Conservation (phyloP, 2,329 filamentous ascomycete genomes). For the Diaporthe velutina region DNA sequence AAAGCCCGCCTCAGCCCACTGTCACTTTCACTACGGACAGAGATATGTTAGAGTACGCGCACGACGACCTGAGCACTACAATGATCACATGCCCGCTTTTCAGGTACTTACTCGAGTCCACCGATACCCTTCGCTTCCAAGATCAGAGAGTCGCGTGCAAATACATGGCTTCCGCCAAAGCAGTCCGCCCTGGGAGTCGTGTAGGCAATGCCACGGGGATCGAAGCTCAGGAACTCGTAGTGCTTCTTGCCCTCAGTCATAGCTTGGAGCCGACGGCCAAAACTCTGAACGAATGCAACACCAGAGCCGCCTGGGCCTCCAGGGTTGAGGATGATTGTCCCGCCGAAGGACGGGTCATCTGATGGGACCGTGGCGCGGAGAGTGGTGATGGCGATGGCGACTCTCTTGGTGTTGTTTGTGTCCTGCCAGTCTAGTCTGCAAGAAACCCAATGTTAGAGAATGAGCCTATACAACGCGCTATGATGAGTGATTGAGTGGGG, state of each 20-base stretch:
- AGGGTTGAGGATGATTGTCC: conserved; percentile 58
- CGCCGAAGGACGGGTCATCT: conserved; percentile 54
- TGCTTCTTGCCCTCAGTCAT: conserved; percentile 47
- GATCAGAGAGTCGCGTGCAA: conserved; percentile 47
- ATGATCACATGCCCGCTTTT: too few relatives aligned
- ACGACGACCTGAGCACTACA: background rate
- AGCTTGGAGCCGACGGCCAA: conserved; percentile 48
- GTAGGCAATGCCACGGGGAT: conserved; percentile 57
- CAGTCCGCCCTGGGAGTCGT: conserved; percentile 55
- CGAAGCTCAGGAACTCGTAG: conserved; percentile 59
- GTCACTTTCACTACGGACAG: conserved; percentile 31
- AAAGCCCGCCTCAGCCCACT: conserved; percentile 46
- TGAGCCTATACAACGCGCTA: background rate
- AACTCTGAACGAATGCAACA: conserved; percentile 45
- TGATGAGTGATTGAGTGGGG: too few relatives aligned
- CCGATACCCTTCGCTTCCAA: conserved; percentile 51
- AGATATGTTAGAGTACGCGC: background rate
- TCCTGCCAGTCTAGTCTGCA: conserved; percentile 55
- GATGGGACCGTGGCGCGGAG: conserved; percentile 55
- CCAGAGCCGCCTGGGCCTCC: conserved; percentile 60
- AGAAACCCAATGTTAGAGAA: background rate
- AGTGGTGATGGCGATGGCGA: conserved; percentile 57
- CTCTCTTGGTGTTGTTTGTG: conserved; percentile 45
- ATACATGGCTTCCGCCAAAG: conserved; percentile 46
- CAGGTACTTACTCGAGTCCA: conserved; percentile 37